Conservation (phyloP, 2,329 filamentous ascomycete genomes). For the Calonectria ilicicola region DNA sequence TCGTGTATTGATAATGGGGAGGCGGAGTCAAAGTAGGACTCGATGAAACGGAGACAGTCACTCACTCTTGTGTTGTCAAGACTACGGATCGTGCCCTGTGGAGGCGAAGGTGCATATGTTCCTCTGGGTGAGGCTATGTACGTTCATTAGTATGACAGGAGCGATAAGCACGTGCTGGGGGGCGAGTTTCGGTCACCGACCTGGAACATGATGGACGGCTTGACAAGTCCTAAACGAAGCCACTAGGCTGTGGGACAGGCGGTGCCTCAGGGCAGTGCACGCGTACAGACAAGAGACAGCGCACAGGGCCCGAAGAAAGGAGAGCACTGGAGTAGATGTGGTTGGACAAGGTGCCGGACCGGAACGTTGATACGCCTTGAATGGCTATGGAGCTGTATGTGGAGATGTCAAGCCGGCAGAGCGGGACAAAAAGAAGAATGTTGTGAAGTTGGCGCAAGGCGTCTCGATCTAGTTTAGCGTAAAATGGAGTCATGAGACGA, state of each 20-base stretch:
- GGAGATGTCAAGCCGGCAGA: slow-evolving; percentile 4
- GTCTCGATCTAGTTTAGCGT: slow-evolving; percentile 19
- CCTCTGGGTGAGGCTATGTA: slow-evolving; percentile 72
- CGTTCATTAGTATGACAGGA: slow-evolving; percentile 21
- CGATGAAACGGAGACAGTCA: slow-evolving; percentile 24
- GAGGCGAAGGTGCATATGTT: slow-evolving; percentile 81
- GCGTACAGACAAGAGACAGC: neutral
- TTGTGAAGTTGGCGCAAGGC: slow-evolving; percentile 7
- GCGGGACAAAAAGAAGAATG: slow-evolving; percentile 4
- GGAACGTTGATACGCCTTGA: neutral
- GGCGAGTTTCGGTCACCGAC: slow-evolving; percentile 29
- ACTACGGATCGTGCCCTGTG: slow-evolving; percentile 88
- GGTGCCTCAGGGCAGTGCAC: slow-evolving; percentile 14
- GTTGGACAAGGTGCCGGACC: neutral
- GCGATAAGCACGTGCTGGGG: slow-evolving; percentile 4
- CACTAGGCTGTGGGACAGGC: slow-evolving; percentile 3
- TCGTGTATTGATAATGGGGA: neutral
- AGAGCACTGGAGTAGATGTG: neutral
- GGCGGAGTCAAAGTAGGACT: slow-evolving; percentile 4
- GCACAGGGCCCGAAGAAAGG: neutral
- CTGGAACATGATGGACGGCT: slow-evolving; percentile 39
- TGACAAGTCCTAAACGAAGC: slow-evolving; percentile 10
- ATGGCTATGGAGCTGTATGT: neutral
- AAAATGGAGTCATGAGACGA: slow-evolving; percentile 18
- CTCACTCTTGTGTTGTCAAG: slow-evolving; percentile 81